A percentile compares a stretch with the other conserved stretches of the same genome.
phyloP scores from a whole-genome alignment of 805 yeast genomes.

The Jamesozyma lodderae region DNA sequence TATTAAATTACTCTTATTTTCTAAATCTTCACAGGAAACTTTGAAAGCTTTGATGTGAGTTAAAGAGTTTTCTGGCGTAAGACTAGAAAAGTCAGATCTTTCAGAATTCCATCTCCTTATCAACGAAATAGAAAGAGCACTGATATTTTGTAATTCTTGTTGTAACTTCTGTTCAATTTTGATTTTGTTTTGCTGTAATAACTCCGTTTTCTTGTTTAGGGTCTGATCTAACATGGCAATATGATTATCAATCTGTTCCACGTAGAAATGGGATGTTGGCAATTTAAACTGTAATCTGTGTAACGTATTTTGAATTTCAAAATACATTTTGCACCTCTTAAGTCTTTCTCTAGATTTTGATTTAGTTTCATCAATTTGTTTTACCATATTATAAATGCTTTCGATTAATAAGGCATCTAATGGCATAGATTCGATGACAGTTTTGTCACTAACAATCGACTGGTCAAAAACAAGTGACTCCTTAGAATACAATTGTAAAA shows the following conservation, averaged over 20 bases:
- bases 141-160: conserved; percentile 33
- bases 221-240: conserved; percentile 35
- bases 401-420: conserved; percentile 33
- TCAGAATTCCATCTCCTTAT: conserved; percentile 40
- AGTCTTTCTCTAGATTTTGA: conserved; percentile 18
- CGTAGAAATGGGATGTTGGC: conserved; percentile 46
- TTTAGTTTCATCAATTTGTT: conserved; percentile 31
- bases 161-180: conserved; percentile 35
- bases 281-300: conserved; percentile 37
- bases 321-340: conserved; percentile 13
- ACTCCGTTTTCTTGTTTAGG: conserved; percentile 27
- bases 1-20: conserved; percentile 18
- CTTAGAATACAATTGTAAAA: conserved; percentile 30
- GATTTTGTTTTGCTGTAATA: conserved; percentile 37
- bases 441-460: conserved; percentile 19
- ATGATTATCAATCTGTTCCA: conserved; percentile 54
- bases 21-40: conserved; percentile 19
- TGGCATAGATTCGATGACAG: conserved; percentile 13
- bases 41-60: conserved; percentile 28
- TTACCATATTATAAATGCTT: conserved; percentile 33
- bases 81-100: conserved; percentile 38
- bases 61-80: conserved; percentile 39
- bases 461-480: conserved; percentile 27
- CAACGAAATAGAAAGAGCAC: conserved; percentile 27
- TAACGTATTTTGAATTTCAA: conserved; percentile 25